Base-by-base conservation (phyloP, 176 grass and related monocot species). In the Oryza longistaminata region DNA sequence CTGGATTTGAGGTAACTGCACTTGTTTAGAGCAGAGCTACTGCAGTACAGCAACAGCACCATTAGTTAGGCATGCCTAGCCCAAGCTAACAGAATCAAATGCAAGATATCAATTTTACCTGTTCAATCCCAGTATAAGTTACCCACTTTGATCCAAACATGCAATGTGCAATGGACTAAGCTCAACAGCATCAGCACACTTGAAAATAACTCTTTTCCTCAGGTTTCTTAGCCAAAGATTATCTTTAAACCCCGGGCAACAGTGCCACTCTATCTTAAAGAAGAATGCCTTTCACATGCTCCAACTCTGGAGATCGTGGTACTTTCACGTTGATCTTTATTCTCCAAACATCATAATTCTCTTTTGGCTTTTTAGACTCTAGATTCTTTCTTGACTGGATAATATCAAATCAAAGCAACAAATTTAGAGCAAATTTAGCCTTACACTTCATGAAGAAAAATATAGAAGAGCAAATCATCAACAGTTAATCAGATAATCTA, bases 361-460 rank as follows among this genome's bases (percentile, higher is more conserved):
- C 89, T 94, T 91, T 91, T 88, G 75, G 70, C 80, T 87, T 85
- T 93, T 89, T 85, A 87, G 72, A 75, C 81, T 91, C 73, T 91
- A 91, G 62, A 72, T 91, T 94, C 84, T 85, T 91, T 94, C 71
- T 89, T 91, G 82, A 94, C 92, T 94, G 89, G 92, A 94, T 91
- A 91, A 60, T 89, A 91, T 82, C 89, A 89, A 89, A 87, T 68
- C 68, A 89, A 89, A 91, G 42, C 87, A 91, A 71, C 70, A 91
- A 49, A 37, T 94, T 94, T 58, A 94, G 89, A 94, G 71, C 64
- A 83, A 71, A 84, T 81, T 78, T 73, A 89, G 35, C 34, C 75
- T 82, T 74, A 60, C 49, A 15, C 19, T 82, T 77, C 24, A 86
- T 71, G 39, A 70, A 70, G 5, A 69, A 33, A 89, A 91, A 87